Base-by-base conservation (phyloP, 2,329 filamentous ascomycete species). In the Pezicula carpinea region DNA sequence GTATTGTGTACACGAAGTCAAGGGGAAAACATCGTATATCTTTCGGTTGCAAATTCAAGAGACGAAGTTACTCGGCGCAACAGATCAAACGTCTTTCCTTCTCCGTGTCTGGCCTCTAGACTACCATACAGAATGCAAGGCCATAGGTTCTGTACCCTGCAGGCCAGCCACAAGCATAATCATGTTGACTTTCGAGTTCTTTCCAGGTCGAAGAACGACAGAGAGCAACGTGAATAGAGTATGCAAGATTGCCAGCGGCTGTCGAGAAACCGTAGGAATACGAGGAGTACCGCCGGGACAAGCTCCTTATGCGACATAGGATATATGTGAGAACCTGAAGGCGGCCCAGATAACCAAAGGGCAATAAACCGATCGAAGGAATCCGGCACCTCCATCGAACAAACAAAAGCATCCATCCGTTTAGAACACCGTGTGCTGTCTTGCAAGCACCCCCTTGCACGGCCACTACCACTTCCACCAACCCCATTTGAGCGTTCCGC, bases 11-110 rank as follows among this genome's bases (percentile, higher is more conserved):
- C 47, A 52, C 43, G 47, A 50, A 51, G 33, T 43, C 29, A 44
- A 31, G 44, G 36, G 39, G 23, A 44, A 47, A 40, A 44, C 23
- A 44, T 35, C 31, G 35, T 26, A 40, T 40, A 26, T 40, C 38
- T 48, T 44, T 46, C 46, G 44, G 43, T 49, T 44, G 44, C 39
- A 52, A 43, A 53, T 52, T 46, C 42, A 19, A 50, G 26, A 22
- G 43, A 52, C 47, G 41, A 47, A 32, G 40, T 46, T 19, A 50
- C 41, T 22, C 47, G 46, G 49, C 56, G 56, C 55, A 58, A 59
- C 57, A 58, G 57, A 62, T 62, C 59, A 41, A 55, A 58, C 52
- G 51, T 57, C 53, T 59, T 58, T 54, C 54, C 51, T 56, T 55
- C 57, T 45, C 33, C 49, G 50, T 51, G 36, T 51, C 21, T 31